Percentiles rank a stretch among this genome's conserved stretches.
Evolutionary conservation across 352 stramenopile species (phyloP).

Genomic region (Globisporangium heterothallicum): DNA sequence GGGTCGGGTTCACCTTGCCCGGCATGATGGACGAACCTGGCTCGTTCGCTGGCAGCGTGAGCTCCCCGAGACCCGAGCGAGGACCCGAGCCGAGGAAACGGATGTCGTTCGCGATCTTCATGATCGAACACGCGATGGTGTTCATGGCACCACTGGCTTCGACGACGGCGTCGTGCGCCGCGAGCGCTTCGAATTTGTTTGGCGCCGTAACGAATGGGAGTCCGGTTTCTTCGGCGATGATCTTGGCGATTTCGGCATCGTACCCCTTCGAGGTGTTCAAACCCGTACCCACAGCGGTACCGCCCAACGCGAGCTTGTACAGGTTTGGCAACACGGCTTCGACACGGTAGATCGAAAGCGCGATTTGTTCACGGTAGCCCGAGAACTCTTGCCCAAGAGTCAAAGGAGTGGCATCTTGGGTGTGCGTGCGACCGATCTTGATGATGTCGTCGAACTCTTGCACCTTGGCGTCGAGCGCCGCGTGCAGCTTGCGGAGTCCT

Average conservation of each 20-base stretch:
- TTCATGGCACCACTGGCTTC: conserved; percentile 68
- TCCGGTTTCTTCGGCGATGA: conserved; percentile 91
- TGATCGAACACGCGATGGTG: conserved; percentile 63
- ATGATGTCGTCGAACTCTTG: conserved; percentile 93
- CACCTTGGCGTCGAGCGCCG: conserved; percentile 81
- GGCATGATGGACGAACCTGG: conserved; percentile 73
- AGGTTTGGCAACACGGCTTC: conserved; percentile 79
- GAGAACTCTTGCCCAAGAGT: conserved; percentile 98
- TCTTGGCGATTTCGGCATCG: conserved; percentile 89
- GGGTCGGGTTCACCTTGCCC: conserved; percentile 81
- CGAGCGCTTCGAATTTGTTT: conserved; percentile 95
- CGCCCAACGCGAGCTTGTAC: conserved; percentile 91
- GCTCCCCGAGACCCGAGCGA: conserved; percentile 52
- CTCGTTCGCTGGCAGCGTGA: conserved; percentile 63
- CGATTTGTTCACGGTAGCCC: conserved; percentile 91
- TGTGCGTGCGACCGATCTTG: conserved; percentile 97
- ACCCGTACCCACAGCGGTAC: conserved; percentile 94
- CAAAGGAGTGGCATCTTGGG: conserved; percentile 92
- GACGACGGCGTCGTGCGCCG: conserved; percentile 60
- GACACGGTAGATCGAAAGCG: conserved; percentile 87
- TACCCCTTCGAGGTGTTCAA: conserved; percentile 91
- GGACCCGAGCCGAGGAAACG: conserved; percentile 61
- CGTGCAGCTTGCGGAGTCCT: conserved; percentile 75
- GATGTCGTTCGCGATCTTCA: conserved; percentile 81
- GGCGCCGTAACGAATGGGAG: conserved; percentile 93